Evolutionary conservation across 2,329 filamentous ascomycete genomes (phyloP).

Genomic region (Hypoxylon sp.): DNA sequence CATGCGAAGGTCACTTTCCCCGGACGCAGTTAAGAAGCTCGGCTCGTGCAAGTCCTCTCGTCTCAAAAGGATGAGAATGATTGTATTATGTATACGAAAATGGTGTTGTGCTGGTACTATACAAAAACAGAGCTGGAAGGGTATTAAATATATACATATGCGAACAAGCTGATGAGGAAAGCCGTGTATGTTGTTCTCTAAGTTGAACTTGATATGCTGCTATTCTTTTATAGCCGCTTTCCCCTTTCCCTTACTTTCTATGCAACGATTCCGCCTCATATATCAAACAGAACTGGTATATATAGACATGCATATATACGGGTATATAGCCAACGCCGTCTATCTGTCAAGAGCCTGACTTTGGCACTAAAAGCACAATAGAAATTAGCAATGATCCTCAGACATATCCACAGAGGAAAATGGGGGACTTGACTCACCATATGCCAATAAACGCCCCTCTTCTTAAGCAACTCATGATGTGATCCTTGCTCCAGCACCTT

Average conservation of each 20-base stretch:
- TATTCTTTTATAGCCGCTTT: not conserved
- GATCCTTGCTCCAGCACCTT: constrained; percentile 69
- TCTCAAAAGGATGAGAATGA: not conserved
- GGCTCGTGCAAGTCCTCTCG: not conserved
- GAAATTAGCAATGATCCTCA: constrained; percentile 15
- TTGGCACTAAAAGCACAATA: constrained; percentile 62
- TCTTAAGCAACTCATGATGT: constrained; percentile 66
- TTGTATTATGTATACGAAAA: constrained; percentile 2
- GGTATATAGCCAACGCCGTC: not conserved
- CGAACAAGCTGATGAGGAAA: constrained; percentile 1
- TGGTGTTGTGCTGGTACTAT: constrained; percentile 14
- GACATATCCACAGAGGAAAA: constrained; percentile 7
- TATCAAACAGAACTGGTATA: not conserved
- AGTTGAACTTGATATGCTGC: not conserved
- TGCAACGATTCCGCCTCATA: not conserved
- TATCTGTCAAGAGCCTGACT: constrained; percentile 70
- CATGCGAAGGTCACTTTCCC: not conserved
- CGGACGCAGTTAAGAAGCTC: not conserved
- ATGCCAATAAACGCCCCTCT: constrained; percentile 69
- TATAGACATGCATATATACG: constrained; percentile 8
- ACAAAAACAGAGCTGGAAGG: constrained; percentile 36
- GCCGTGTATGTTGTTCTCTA: constrained; percentile 10
- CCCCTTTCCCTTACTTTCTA: not conserved
- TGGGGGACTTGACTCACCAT: constrained; percentile 62
- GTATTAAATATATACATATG: constrained; percentile 12